These are phyloP conservation scores for Mucor irregularis DNA, from an alignment of 371 early-diverging fungal species.

Conservation along the genomic window DNA sequence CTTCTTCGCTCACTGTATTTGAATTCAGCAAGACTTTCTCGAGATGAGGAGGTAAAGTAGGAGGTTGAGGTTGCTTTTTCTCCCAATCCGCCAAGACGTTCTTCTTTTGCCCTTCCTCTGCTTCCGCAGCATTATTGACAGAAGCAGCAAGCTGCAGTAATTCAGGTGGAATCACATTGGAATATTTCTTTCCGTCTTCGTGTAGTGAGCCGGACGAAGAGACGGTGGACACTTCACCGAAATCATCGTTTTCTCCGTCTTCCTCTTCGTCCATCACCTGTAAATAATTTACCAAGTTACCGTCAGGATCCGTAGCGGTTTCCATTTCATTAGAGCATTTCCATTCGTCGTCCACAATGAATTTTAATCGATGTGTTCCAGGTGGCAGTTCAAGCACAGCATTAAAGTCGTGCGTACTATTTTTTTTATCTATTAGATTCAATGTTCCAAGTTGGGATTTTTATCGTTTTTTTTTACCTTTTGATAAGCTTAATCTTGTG, in stretches of 20 bases:
- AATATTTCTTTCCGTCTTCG: conserved; percentile 61
- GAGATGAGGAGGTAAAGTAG: conserved; percentile 88
- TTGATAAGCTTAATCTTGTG: conserved; percentile 86
- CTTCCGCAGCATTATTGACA: conserved; percentile 20
- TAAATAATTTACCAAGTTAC: conserved; percentile 94
- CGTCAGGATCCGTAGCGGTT: conserved; percentile 91
- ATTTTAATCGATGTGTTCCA: conserved; percentile 94
- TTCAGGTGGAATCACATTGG: conserved; percentile 61
- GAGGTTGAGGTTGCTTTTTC: conserved; percentile 66
- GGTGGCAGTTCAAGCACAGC: conserved; percentile 86
- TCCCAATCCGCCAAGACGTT: conserved; percentile 35
- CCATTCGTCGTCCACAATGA: conserved; percentile 98
- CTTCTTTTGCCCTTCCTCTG: conserved; percentile 1
- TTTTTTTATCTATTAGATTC: background rate
- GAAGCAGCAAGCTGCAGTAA: conserved; percentile 33
- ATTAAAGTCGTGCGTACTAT: conserved; percentile 73
- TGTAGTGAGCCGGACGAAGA: conserved; percentile 31
- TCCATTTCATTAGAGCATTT: conserved; percentile 89
- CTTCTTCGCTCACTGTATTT: conserved; percentile 67
- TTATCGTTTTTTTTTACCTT: conserved; percentile 47
- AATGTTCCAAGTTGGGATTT: no score
- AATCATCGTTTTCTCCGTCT: conserved; percentile 53
- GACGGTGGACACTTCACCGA: conserved; percentile 18
- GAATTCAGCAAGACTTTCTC: conserved; percentile 89
- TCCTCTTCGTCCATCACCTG: conserved; percentile 72